Evolutionary conservation across 2,329 filamentous ascomycete genomes (phyloP).

Genomic region (Calonectria pauciramosa): DNA sequence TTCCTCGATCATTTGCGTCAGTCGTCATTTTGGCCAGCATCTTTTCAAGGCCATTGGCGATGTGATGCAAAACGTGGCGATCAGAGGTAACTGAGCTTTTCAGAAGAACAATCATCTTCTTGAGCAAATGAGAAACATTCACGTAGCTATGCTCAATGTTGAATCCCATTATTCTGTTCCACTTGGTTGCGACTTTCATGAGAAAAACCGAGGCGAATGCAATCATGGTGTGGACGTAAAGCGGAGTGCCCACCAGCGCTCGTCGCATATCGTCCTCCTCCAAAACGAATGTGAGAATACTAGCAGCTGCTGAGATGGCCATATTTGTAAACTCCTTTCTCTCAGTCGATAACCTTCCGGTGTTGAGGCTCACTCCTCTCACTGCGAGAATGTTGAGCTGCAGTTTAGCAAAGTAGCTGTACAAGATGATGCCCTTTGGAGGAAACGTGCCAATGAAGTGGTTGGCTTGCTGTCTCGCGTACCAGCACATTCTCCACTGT

Average conservation of each 20-base stretch:
- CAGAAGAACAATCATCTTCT: conserved; percentile 49
- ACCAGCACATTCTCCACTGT: conserved; percentile 56
- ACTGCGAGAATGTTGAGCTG: conserved; percentile 49
- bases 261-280: conserved; percentile 50
- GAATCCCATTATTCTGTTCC: conserved; percentile 50
- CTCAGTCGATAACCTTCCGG: conserved; percentile 29
- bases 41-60: conserved; percentile 52
- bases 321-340: conserved; percentile 42
- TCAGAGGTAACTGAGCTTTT: conserved; percentile 49
- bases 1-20: conserved; percentile 11
- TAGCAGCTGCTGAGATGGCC: conserved; percentile 43
- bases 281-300: conserved; percentile 55
- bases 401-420: conserved; percentile 49
- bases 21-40: conserved; percentile 45
- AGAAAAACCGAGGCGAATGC: conserved; percentile 53
- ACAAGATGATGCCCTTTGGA: conserved; percentile 55
- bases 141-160: conserved; percentile 49
- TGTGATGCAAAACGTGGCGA: conserved; percentile 53
- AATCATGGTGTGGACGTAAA: conserved; percentile 55
- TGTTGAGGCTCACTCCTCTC: conserved; percentile 27
- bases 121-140: conserved; percentile 47
- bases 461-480: conserved; percentile 39
- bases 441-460: conserved; percentile 49
- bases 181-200: conserved; percentile 52
- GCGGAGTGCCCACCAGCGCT: conserved; percentile 50